Percentiles rank a stretch among this genome's conserved stretches.
Evolutionary conservation across 441 rosid species (phyloP).

Genomic region (Raphanus hybrid): DNA sequence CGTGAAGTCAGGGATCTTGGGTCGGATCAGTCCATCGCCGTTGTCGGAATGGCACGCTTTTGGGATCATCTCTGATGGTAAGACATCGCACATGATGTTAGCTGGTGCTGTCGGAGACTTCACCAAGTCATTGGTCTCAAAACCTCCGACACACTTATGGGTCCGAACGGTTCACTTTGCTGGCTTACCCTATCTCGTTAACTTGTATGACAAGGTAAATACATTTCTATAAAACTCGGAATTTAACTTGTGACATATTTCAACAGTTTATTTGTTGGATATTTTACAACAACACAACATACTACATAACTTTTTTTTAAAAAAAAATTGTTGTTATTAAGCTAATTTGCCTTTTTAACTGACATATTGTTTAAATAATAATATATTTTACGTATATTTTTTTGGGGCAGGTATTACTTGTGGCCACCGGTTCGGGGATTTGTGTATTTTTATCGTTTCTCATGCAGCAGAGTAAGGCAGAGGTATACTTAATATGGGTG

Average conservation of each 20-base stretch:
- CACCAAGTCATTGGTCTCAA: slow-evolving; percentile 62
- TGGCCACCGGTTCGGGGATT: slow-evolving; percentile 83
- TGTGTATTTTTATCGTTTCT: slow-evolving; percentile 79
- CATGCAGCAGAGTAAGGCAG: slow-evolving; percentile 60
- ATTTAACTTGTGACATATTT: neutral
- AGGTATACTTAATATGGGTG: slow-evolving; percentile 69
- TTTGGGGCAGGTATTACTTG: slow-evolving; percentile 47
- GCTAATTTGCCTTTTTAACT: neutral
- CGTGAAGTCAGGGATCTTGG: slow-evolving; percentile 67
- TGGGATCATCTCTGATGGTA: slow-evolving; percentile 72
- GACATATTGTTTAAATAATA: neutral
- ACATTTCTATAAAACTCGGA: neutral
- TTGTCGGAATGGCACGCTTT: slow-evolving; percentile 92
- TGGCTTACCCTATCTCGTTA: slow-evolving; percentile 68
- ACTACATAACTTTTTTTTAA: no score
- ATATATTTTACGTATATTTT: neutral
- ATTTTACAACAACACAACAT: neutral
- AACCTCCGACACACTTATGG: slow-evolving; percentile 79
- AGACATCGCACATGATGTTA: slow-evolving; percentile 78
- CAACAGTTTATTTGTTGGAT: neutral
- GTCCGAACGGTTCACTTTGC: slow-evolving; percentile 76
- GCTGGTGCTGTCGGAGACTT: slow-evolving; percentile 90
- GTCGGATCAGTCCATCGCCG: slow-evolving; percentile 84
- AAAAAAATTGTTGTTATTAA: neutral
- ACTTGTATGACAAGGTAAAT: slow-evolving; percentile 65